Evolutionary conservation across 2,329 filamentous ascomycete species (phyloP).

Genomic region (Coniella vitis): DNA sequence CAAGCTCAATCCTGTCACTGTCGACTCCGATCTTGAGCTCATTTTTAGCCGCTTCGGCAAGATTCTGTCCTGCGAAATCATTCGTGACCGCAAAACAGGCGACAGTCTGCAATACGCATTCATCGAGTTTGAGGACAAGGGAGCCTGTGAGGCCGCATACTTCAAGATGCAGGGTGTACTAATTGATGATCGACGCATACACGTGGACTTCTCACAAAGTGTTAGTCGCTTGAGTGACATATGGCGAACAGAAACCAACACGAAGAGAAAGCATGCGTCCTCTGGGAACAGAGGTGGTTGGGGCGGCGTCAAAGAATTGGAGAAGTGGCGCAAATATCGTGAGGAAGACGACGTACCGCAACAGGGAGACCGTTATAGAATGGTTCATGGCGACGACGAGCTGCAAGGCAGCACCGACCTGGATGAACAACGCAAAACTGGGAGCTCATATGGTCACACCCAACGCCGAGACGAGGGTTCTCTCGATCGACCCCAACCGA

Average conservation of each 20-base stretch:
- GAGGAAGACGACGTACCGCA: slow-evolving; percentile 42
- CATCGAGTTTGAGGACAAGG: slow-evolving; percentile 91
- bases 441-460: slow-evolving; percentile 1
- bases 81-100: slow-evolving; percentile 85
- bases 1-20: slow-evolving; percentile 95
- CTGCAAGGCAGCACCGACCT: slow-evolving; percentile 36
- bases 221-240: slow-evolving; percentile 80
- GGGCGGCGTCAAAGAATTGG: slow-evolving; percentile 79
- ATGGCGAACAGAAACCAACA: slow-evolving; percentile 81
- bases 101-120: slow-evolving; percentile 97
- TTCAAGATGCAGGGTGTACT: slow-evolving; percentile 98
- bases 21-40: slow-evolving; percentile 86
- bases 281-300: slow-evolving; percentile 64
- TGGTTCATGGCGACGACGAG: slow-evolving; percentile 75
- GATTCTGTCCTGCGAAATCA: slow-evolving; percentile 92
- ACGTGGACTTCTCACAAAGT: slow-evolving; percentile 97
- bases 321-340: slow-evolving; percentile 86
- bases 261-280: slow-evolving; percentile 50
- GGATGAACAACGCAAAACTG: not conserved
- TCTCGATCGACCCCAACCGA: slow-evolving; percentile 22
- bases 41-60: slow-evolving; percentile 97
- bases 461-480: not conserved
- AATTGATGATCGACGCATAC: slow-evolving; percentile 94
- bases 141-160: slow-evolving; percentile 89
- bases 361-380: slow-evolving; percentile 54